These are phyloP conservation scores for Aspergillus intermedius DNA, from an alignment of 2,329 filamentous ascomycete genomes.

Conservation along the genomic window DNA sequence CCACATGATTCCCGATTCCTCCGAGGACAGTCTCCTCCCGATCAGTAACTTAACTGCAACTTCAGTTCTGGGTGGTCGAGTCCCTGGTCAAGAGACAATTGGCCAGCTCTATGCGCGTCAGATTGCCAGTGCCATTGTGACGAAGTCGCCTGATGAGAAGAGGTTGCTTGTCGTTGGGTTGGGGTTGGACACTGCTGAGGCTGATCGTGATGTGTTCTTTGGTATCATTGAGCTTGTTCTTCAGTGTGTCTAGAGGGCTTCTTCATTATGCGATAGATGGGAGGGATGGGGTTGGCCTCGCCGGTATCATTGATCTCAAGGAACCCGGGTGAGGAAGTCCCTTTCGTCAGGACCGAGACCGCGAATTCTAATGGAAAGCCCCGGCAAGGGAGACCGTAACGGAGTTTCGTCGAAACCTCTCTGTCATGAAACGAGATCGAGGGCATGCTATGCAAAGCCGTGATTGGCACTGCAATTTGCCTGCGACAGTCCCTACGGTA, in stretches of 20 bases:
- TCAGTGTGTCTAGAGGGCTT: constrained; percentile 28
- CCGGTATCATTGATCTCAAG: not conserved
- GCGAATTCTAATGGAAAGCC: not conserved
- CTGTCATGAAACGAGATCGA: not conserved
- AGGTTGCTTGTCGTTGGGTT: constrained; percentile 54
- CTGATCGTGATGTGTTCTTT: constrained; percentile 38
- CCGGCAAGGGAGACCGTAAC: not conserved
- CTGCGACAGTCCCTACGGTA: not conserved
- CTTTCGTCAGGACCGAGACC: no score
- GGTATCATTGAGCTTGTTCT: constrained; percentile 38
- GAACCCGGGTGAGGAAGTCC: no score
- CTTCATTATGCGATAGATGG: not conserved
- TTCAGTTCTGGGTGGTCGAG: constrained; percentile 77
- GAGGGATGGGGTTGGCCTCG: no score
- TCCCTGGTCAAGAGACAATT: constrained; percentile 69
- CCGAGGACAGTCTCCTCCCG: constrained; percentile 60
- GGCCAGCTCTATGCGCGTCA: constrained; percentile 87
- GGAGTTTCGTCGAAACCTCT: not conserved
- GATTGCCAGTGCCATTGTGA: constrained; percentile 71
- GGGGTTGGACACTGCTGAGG: constrained; percentile 45
- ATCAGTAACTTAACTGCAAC: constrained; percentile 76
- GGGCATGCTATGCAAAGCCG: not conserved
- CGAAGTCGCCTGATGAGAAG: constrained; percentile 59
- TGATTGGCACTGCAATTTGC: not conserved
- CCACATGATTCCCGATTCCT: constrained; percentile 34